phyloP scores from a whole-genome alignment of 1,284 basidiomycete genomes.

The Pseudozyma flocculosa region DNA sequence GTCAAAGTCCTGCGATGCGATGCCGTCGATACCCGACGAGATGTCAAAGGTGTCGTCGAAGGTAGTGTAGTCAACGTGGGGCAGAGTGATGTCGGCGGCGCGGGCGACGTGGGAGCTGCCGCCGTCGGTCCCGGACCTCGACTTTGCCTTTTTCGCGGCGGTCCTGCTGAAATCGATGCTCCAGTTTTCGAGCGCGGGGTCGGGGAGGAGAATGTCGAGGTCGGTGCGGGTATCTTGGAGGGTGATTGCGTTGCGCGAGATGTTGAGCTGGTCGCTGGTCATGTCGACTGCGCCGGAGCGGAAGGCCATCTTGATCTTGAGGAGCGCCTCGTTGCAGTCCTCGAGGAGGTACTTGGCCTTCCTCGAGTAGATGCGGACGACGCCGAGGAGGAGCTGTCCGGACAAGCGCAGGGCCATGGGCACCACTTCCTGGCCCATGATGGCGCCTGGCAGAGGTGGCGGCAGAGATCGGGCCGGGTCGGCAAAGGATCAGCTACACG shows the following conservation, averaged over 20 bases:
- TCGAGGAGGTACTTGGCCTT: slow-evolving; percentile 97
- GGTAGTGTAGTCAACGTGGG: slow-evolving; percentile 30
- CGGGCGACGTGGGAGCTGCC: slow-evolving; percentile 62
- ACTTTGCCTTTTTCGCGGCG: slow-evolving; percentile 65
- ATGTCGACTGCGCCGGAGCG: slow-evolving; percentile 89
- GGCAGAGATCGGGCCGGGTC: no score
- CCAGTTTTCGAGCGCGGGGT: slow-evolving; percentile 59
- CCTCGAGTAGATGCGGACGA: slow-evolving; percentile 93
- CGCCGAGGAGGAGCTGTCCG: slow-evolving; percentile 90
- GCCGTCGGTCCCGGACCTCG: slow-evolving; percentile 12
- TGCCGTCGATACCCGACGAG: slow-evolving; percentile 33
- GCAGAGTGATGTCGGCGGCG: slow-evolving; percentile 69
- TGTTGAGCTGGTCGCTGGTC: slow-evolving; percentile 86
- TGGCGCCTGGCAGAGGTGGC: slow-evolving; percentile 49
- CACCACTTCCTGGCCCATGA: slow-evolving; percentile 75
- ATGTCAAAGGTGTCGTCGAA: slow-evolving; percentile 43
- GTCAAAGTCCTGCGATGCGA: slow-evolving; percentile 48
- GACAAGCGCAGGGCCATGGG: slow-evolving; percentile 88
- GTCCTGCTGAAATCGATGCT: slow-evolving; percentile 62
- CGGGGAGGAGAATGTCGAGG: slow-evolving; percentile 75
- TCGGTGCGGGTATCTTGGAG: slow-evolving; percentile 73
- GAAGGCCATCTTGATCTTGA: slow-evolving; percentile 95
- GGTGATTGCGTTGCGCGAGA: slow-evolving; percentile 82
- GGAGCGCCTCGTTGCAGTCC: slow-evolving; percentile 92
- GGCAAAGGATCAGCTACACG: no score